Conservation (phyloP, 2,329 filamentous ascomycete species). For the Fusarium duplospermum region DNA sequence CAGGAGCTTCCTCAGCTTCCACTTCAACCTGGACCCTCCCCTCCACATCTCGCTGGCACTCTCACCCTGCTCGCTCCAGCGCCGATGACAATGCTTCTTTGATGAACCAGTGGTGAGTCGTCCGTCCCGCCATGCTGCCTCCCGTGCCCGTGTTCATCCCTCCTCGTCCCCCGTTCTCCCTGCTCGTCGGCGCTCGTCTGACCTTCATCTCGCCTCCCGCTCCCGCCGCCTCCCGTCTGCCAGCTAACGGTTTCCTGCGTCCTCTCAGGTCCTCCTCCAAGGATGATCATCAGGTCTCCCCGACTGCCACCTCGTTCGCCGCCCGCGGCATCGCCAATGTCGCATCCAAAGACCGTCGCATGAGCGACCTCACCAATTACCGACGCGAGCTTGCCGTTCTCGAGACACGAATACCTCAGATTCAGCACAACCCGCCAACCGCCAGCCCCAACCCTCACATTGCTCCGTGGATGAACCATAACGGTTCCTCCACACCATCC, state of each 20-base stretch:
- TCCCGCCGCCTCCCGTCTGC: constrained; percentile 6
- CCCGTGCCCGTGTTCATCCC: constrained; percentile 26
- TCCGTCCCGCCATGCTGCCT: constrained; percentile 21
- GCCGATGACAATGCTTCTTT: constrained; percentile 41
- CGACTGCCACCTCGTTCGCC: constrained; percentile 58
- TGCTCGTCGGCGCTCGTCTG: constrained; percentile 28
- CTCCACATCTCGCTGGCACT: constrained; percentile 35
- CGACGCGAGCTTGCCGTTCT: constrained; percentile 78
- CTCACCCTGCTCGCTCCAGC: constrained; percentile 32
- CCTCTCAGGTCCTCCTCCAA: constrained; percentile 44
- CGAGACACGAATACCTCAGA: constrained; percentile 71
- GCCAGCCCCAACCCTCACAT: constrained; percentile 65
- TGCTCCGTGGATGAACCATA: constrained; percentile 68
- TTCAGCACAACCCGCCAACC: constrained; percentile 63
- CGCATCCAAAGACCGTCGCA: constrained; percentile 63
- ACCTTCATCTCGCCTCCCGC: constrained; percentile 23
- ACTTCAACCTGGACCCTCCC: constrained; percentile 23
- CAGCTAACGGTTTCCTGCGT: constrained; percentile 36
- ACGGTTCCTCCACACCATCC: constrained; percentile 51
- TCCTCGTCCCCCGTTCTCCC: constrained; percentile 24
- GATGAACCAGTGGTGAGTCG: constrained; percentile 44
- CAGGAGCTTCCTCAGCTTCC: constrained; percentile 32
- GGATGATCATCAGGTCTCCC: constrained; percentile 61
- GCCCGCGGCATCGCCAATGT: constrained; percentile 56
- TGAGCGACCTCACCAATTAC: constrained; percentile 75